A percentile compares a stretch with the other conserved stretches of the same genome.
phyloP scores from a whole-genome alignment of 164 flowering plant genomes.

The Amborella trichopoda region DNA sequence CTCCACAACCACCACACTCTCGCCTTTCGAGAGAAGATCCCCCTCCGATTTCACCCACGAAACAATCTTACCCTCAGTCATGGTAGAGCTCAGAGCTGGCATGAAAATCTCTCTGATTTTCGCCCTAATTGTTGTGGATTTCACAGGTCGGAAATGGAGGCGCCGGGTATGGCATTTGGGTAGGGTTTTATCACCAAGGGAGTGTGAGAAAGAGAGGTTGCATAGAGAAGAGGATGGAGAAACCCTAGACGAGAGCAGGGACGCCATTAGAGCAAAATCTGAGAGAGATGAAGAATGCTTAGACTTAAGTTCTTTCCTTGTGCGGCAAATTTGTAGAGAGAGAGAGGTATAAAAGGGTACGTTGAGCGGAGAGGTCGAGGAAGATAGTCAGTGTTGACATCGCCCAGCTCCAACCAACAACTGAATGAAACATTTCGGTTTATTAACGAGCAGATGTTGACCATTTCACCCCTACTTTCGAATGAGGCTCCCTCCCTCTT shows the following conservation, averaged over 20 bases:
- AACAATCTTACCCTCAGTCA: slow-evolving; percentile 94
- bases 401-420: no score
- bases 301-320: no score
- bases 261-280: slow-evolving; percentile 6
- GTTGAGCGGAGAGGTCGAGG: no score
- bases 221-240: slow-evolving; percentile 7
- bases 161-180: neutral
- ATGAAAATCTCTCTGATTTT: slow-evolving; percentile 94
- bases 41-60: slow-evolving; percentile 91
- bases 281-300: no score
- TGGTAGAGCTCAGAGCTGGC: slow-evolving; percentile 95
- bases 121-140: slow-evolving; percentile 23
- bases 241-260: slow-evolving; percentile 2
- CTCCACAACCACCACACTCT: slow-evolving; percentile 89
- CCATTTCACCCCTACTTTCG: no score
- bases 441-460: no score
- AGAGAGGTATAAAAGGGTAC: no score
- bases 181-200: slow-evolving; percentile 19
- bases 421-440: no score
- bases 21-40: slow-evolving; percentile 75
- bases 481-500: no score
- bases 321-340: no score
- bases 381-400: no score
- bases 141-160: neutral
- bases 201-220: slow-evolving; percentile 23